Base-by-base conservation (phyloP, 169 alveolate species). In the Miamiensis avidus region DNA sequence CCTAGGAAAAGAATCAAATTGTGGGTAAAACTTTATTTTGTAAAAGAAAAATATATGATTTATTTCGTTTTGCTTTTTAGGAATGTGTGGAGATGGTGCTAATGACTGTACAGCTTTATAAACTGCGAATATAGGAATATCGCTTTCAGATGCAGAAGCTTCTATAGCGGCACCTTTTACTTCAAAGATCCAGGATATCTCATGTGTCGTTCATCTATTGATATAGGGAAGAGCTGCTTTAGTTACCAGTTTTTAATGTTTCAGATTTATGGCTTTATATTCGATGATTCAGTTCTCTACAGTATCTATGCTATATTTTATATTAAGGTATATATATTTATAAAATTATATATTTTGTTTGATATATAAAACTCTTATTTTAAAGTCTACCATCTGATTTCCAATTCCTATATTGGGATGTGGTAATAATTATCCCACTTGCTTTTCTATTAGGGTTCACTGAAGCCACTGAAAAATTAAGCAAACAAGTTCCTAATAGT, bases 61-160 rank as follows among this genome's bases (percentile, higher is more conserved):
- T n/a, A n/a, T n/a, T n/a, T n/a, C n/a, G n/a, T n/a, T n/a, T n/a
- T n/a, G n/a, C n/a, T n/a, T n/a, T n/a, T n/a, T 11, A 49, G 97
- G 96, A 25, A 95, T 97, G 97, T 95, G 97, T 73, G 99, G 99
- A 15, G 99, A 97, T 88, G 99, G 99, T 0, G 97, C 99, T 0
- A 97, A 97, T 90, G 99, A 97, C 85, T 95, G 97, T 82, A 94
- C 93, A 34, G 99, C 99, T 25, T 87, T 97, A 83, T 95, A 95
- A 81, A 87, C 94, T n/a, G 99, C 99, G 28, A 97, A 95, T 81
- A 87, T 93, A n/a, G 99, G 99, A 31, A 95, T 97, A 32, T 94
- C 97, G 25, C 88, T 96, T 31, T 87, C 95, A 1, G 93, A 86
- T 65, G 95, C 94, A 29, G 98, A 96, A 76, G 97, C 98, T 26